Conservation (phyloP, 805 yeast genomes). For the Brettanomyces naardenensis region DNA sequence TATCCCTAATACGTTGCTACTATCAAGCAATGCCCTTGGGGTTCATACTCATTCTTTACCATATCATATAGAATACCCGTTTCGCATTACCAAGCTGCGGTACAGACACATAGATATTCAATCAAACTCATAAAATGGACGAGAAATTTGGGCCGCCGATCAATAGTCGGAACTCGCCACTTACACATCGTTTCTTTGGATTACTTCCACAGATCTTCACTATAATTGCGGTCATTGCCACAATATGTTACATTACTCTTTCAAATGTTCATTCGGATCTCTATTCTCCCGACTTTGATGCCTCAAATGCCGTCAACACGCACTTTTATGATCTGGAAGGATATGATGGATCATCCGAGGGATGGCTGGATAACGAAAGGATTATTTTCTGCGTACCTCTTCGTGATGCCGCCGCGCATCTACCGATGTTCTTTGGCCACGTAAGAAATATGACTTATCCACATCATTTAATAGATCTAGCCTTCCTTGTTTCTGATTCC, state of each 20-base stretch:
- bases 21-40: too few species aligned
- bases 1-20: too few species aligned
- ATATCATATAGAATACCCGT: too few species aligned
- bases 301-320: slow-evolving; percentile 9
- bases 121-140: too few species aligned
- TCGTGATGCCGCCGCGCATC: slow-evolving; percentile 52
- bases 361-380: slow-evolving; percentile 47
- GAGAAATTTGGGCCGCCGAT: background rate
- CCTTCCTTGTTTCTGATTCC: slow-evolving; percentile 87
- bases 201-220: background rate
- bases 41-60: too few species aligned
- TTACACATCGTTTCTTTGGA: background rate
- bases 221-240: background rate
- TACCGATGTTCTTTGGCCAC: slow-evolving; percentile 55
- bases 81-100: too few species aligned
- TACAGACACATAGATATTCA: too few species aligned
- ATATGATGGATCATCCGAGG: slow-evolving; percentile 36
- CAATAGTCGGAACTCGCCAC: background rate
- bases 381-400: slow-evolving; percentile 51
- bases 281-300: slow-evolving; percentile 13
- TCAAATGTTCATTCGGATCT: background rate
- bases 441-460: slow-evolving; percentile 52
- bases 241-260: background rate
- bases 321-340: slow-evolving; percentile 33
- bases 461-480: slow-evolving; percentile 46